These are phyloP conservation scores for Chalciporus chontae DNA, from an alignment of 768 basidiomycete genomes.

Conservation along the genomic window DNA sequence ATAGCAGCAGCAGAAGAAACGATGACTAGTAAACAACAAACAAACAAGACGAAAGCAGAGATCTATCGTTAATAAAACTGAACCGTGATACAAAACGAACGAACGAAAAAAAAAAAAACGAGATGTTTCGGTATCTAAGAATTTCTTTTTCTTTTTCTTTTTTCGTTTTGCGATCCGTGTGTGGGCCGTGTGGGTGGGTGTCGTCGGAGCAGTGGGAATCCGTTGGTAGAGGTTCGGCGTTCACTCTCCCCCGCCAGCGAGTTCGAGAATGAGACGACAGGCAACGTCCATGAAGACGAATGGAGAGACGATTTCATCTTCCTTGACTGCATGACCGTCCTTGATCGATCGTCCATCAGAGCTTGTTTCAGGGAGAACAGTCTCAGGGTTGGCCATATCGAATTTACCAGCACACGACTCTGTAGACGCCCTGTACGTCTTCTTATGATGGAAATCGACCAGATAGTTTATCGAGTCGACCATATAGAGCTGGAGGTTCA, in stretches of 20 bases:
- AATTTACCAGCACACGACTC: conserved; percentile 68
- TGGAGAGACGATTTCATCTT: conserved; percentile 75
- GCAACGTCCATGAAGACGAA: conserved; percentile 98
- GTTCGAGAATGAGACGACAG: conserved; percentile 87
- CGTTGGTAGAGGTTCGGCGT: too few relatives aligned
- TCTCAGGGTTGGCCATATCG: conserved; percentile 49
- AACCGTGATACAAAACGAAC: not conserved
- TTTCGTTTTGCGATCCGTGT: not conserved
- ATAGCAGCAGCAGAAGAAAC: conserved; percentile 22
- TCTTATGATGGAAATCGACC: conserved; percentile 98
- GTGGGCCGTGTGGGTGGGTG: not conserved
- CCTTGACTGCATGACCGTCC: conserved; percentile 35
- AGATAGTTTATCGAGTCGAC: conserved; percentile 95
- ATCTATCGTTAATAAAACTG: not conserved
- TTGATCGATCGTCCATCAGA: conserved; percentile 59
- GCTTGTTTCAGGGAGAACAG: conserved; percentile 40
- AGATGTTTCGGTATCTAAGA: not conserved
- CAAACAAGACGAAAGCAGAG: not conserved
- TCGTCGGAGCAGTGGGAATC: too few relatives aligned
- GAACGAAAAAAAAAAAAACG: not conserved
- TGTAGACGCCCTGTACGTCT: conserved; percentile 76
- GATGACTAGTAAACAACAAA: not conserved
- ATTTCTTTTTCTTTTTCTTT: too few relatives aligned
- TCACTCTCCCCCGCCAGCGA: conserved; percentile 67
- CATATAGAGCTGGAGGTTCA: conserved; percentile 97